Percentiles rank a stretch among this genome's conserved stretches.
Evolutionary conservation across 768 basidiomycete species (phyloP).

Genomic region (Rhizopogon sp.): DNA sequence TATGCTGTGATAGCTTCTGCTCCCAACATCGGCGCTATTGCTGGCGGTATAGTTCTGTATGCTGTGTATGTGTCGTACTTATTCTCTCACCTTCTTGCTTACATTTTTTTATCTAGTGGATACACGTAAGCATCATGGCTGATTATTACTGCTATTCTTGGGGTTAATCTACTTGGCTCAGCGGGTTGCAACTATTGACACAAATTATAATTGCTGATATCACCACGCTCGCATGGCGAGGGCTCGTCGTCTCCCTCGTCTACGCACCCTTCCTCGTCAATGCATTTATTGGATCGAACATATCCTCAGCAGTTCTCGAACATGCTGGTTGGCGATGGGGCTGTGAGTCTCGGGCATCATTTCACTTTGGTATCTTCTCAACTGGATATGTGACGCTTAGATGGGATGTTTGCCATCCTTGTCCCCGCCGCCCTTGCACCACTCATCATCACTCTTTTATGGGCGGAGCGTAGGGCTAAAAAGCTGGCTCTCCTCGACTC

Average conservation of each 20-base stretch:
- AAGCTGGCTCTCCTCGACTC: conserved; percentile 27
- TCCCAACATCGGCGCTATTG: conserved; percentile 37
- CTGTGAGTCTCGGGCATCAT: conserved; percentile 35
- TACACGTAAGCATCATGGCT: conserved; percentile 42
- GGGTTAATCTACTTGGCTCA: conserved; percentile 11
- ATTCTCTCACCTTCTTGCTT: conserved; percentile 13
- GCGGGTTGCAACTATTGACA: conserved; percentile 58
- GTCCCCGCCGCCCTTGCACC: conserved; percentile 46
- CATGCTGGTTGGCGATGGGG: conserved; percentile 66
- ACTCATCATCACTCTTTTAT: conserved; percentile 48
- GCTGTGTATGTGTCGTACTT: conserved; percentile 36
- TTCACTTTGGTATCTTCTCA: not conserved
- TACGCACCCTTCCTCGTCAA: conserved; percentile 56
- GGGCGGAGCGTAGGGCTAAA: conserved; percentile 47
- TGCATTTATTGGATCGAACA: conserved; percentile 60
- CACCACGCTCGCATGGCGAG: conserved; percentile 54
- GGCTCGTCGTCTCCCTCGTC: conserved; percentile 42
- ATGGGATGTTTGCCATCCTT: conserved; percentile 56
- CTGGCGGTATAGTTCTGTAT: conserved; percentile 54
- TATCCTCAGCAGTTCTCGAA: conserved; percentile 39
- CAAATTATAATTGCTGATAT: conserved; percentile 62
- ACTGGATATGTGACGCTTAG: conserved; percentile 18
- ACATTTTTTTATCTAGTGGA: conserved; percentile 34
- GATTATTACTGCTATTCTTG: not conserved
- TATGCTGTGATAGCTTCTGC: conserved; percentile 53